Conservation (phyloP, 2,329 filamentous ascomycete species). For the Colletotrichum gigasporum region DNA sequence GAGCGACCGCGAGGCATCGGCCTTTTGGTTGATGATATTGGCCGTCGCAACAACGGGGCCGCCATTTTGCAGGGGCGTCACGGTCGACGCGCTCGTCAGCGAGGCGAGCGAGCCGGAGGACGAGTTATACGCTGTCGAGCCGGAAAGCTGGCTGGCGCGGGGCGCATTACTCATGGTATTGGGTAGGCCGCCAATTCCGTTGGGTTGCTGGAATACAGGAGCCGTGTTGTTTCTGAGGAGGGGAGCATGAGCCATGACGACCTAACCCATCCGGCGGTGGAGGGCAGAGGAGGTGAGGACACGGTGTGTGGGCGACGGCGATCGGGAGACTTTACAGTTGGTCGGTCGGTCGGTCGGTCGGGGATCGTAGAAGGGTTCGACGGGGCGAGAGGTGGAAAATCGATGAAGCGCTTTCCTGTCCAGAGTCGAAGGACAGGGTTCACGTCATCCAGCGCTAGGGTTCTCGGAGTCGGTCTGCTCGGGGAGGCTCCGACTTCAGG, state of each 20-base stretch:
- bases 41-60: slow-evolving; percentile 79
- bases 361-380: slow-evolving; percentile 10
- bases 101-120: slow-evolving; percentile 63
- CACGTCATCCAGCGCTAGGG: slow-evolving; percentile 27
- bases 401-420: slow-evolving; percentile 21
- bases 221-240: slow-evolving; percentile 68
- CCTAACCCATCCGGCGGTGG: slow-evolving; percentile 50
- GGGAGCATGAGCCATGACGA: slow-evolving; percentile 68
- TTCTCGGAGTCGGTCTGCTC: slow-evolving; percentile 17
- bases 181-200: slow-evolving; percentile 54
- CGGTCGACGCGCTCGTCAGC: slow-evolving; percentile 54
- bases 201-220: slow-evolving; percentile 61
- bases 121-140: slow-evolving; percentile 65
- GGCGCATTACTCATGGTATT: slow-evolving; percentile 62
- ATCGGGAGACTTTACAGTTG: neutral
- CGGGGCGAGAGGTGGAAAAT: neutral
- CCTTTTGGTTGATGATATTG: slow-evolving; percentile 97
- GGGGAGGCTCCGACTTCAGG: neutral
- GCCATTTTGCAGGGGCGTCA: slow-evolving; percentile 53
- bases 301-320: neutral
- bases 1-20: slow-evolving; percentile 88
- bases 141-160: slow-evolving; percentile 70
- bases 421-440: slow-evolving; percentile 14
- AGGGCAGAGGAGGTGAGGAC: slow-evolving; percentile 7
- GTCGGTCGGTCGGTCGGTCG: slow-evolving; percentile 10